Evolutionary conservation across 306 rosid genomes (phyloP).

Genomic region (Vicia villosa): DNA sequence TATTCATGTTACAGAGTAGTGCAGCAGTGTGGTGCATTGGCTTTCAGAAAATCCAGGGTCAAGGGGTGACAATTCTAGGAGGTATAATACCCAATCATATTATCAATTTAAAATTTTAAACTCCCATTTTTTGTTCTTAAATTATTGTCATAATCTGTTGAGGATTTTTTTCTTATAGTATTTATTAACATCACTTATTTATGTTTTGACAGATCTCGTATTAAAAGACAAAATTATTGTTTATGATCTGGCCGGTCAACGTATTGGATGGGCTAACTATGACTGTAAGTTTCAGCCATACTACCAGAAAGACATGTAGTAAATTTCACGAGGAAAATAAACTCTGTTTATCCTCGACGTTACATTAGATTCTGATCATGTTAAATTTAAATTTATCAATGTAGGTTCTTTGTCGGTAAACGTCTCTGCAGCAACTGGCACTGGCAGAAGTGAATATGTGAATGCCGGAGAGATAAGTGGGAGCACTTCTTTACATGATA

Average conservation of each 20-base stretch:
- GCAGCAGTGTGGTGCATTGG: slow-evolving; percentile 92
- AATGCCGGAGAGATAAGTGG: slow-evolving; percentile 71
- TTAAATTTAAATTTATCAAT: slow-evolving; percentile 19
- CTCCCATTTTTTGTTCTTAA: slow-evolving; percentile 11
- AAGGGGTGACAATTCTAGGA: slow-evolving; percentile 84
- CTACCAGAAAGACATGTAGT: slow-evolving; percentile 18
- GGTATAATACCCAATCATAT: slow-evolving; percentile 52
- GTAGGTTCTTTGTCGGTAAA: slow-evolving; percentile 83
- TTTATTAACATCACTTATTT: slow-evolving; percentile 32
- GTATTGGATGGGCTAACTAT: slow-evolving; percentile 92
- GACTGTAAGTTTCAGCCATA: slow-evolving; percentile 78
- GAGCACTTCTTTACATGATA: slow-evolving; percentile 43
- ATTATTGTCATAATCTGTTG: slow-evolving; percentile 2
- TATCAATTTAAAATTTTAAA: slow-evolving; percentile 14
- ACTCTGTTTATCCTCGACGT: slow-evolving; percentile 4
- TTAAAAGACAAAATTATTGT: slow-evolving; percentile 86
- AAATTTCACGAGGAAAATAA: background rate
- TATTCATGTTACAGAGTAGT: slow-evolving; percentile 56
- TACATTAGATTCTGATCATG: slow-evolving; percentile 21
- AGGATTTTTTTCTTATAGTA: slow-evolving; percentile 29
- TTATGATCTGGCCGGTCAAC: slow-evolving; percentile 84
- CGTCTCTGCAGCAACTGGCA: slow-evolving; percentile 68
- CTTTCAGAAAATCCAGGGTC: slow-evolving; percentile 81
- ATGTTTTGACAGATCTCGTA: slow-evolving; percentile 74
- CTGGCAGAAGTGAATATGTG: slow-evolving; percentile 73